A percentile compares a stretch with the other conserved stretches of the same genome.
Conservation (phyloP, 2,329 filamentous ascomycete species). For the Alternaria rosae region DNA sequence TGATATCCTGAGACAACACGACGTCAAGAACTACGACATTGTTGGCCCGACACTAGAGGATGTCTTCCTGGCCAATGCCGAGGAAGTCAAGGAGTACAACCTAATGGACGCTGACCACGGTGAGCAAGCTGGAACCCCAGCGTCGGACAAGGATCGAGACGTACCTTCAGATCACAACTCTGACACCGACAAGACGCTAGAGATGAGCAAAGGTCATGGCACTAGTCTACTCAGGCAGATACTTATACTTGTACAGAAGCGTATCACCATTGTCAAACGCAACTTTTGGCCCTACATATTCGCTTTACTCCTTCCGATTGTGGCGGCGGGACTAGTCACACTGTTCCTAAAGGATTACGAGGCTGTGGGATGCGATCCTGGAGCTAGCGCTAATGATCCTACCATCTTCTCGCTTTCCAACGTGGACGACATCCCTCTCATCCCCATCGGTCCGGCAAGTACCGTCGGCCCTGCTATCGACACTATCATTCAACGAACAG, state of each 20-base stretch:
- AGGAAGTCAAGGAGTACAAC: slow-evolving; percentile 71
- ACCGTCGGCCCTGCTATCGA: slow-evolving; percentile 37
- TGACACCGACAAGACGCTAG: slow-evolving; percentile 41
- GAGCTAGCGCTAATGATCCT: slow-evolving; percentile 44
- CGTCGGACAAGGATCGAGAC: slow-evolving; percentile 32
- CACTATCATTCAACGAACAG: slow-evolving; percentile 38
- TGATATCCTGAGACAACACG: slow-evolving; percentile 68
- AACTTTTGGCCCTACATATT: slow-evolving; percentile 80
- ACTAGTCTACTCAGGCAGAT: slow-evolving; percentile 76
- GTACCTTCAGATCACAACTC: slow-evolving; percentile 38
- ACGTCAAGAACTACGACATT: slow-evolving; percentile 80
- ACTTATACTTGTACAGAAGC: slow-evolving; percentile 77
- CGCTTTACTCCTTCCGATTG: slow-evolving; percentile 78
- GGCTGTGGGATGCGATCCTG: slow-evolving; percentile 58
- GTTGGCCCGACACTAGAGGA: slow-evolving; percentile 91
- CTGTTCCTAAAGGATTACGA: slow-evolving; percentile 71
- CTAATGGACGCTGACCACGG: slow-evolving; percentile 37
- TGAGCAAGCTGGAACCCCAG: slow-evolving; percentile 25
- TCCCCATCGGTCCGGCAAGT: slow-evolving; percentile 52
- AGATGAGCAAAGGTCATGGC: slow-evolving; percentile 70
- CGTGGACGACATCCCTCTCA: slow-evolving; percentile 34
- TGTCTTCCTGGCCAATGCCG: slow-evolving; percentile 85
- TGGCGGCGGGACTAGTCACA: slow-evolving; percentile 79
- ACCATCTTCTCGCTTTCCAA: slow-evolving; percentile 38
- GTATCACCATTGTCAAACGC: slow-evolving; percentile 76